Conservation (phyloP, 1,139 yeast genomes). For the Suhomyces chickasaworum region DNA sequence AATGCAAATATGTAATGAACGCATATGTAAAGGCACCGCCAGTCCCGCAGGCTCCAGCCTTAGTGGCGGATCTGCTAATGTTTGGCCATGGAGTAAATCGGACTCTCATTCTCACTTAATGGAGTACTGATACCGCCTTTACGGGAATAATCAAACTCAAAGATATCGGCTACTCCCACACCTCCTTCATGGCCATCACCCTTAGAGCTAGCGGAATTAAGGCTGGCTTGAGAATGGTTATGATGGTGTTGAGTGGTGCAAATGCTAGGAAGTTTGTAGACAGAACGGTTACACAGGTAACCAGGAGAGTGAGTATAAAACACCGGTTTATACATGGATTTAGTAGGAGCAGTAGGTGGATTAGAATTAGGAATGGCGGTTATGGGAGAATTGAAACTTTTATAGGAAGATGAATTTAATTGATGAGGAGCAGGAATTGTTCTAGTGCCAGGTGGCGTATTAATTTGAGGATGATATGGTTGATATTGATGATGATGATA, state of each 20-base stretch:
- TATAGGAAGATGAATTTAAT: constrained; percentile 9
- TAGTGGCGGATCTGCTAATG: constrained; percentile 7
- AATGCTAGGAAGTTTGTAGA: constrained; percentile 13
- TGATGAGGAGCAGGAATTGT: constrained; percentile 16
- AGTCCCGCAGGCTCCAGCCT: constrained; percentile 7
- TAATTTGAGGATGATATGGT: constrained; percentile 12
- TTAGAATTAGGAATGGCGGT: constrained; percentile 7
- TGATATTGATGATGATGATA: constrained; percentile 3
- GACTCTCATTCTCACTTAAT: constrained; percentile 37
- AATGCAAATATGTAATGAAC: background rate
- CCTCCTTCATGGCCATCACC: constrained; percentile 27
- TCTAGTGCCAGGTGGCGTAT: constrained; percentile 14
- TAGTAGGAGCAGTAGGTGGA: constrained; percentile 8
- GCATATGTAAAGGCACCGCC: constrained; percentile 1
- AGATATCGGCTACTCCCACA: constrained; percentile 26
- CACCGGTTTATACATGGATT: constrained; percentile 14
- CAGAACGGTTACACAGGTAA: constrained; percentile 7
- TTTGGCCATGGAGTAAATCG: constrained; percentile 21
- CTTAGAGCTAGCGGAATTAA: constrained; percentile 28
- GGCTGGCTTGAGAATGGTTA: constrained; percentile 34
- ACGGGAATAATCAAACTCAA: constrained; percentile 31
- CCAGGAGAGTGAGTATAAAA: constrained; percentile 11
- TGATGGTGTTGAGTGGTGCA: constrained; percentile 20
- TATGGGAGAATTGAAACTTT: constrained; percentile 14
- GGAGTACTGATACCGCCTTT: constrained; percentile 35